A percentile compares a stretch with the other conserved stretches of the same genome.
Evolutionary conservation across 257 asterid genomes (phyloP).

Genomic region (Catharanthus roseus): DNA sequence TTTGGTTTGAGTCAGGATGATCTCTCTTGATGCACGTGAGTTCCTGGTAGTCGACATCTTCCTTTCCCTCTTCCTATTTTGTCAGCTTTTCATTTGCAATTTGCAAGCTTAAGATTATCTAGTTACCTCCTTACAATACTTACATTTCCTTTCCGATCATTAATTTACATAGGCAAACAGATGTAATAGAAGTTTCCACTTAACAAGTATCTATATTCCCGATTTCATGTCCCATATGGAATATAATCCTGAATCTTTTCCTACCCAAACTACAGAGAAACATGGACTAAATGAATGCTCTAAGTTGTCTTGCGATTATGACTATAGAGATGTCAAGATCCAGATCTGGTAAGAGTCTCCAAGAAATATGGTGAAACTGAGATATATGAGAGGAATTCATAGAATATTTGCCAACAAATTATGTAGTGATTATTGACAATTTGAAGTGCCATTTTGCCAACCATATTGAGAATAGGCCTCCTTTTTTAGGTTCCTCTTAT

Average conservation of each 20-base stretch:
- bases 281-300: not conserved
- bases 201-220: not conserved
- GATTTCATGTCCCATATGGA: not conserved
- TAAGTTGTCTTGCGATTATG: not conserved
- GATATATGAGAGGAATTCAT: not conserved
- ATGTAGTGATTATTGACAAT: not conserved
- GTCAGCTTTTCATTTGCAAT: not conserved
- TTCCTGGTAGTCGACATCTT: too few relatives aligned
- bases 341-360: not conserved
- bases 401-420: not conserved
- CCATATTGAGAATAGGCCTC: not conserved
- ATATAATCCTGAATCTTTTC: not conserved
- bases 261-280: not conserved
- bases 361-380: not conserved
- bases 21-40: not conserved
- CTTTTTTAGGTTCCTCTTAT: not conserved
- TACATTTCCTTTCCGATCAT: not conserved
- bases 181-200: not conserved
- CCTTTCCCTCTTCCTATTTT: slow-evolving; percentile 1
- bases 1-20: not conserved
- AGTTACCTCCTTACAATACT: not conserved
- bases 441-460: not conserved
- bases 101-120: not conserved
- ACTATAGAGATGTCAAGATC: not conserved
- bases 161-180: not conserved